These are phyloP conservation scores for Capsicum pubescens DNA, from an alignment of 257 asterid genomes.

Conservation along the genomic window DNA sequence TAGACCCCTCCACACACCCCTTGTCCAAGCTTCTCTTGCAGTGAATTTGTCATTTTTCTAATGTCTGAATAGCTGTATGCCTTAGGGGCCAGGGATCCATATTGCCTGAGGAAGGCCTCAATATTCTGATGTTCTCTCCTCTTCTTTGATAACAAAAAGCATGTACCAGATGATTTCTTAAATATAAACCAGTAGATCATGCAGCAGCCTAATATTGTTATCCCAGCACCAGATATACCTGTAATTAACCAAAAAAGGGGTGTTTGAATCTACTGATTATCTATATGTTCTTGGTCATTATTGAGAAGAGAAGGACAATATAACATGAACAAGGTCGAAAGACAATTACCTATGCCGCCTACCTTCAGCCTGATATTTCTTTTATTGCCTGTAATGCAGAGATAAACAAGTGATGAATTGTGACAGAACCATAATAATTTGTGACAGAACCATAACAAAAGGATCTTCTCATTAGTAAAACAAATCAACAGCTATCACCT, in stretches of 20 bases:
- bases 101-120: neutral
- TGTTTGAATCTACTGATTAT: neutral
- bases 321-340: slow-evolving; percentile 11
- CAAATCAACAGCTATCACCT: neutral
- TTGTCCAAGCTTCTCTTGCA: slow-evolving; percentile 36
- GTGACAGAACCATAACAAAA: neutral
- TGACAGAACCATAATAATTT: neutral
- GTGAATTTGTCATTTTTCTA: slow-evolving; percentile 28
- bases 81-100: slow-evolving; percentile 24
- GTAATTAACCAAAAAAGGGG: slow-evolving; percentile 4
- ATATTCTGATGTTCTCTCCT: neutral
- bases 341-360: slow-evolving; percentile 10
- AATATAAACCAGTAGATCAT: neutral
- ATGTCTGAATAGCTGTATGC: slow-evolving; percentile 24
- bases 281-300: neutral
- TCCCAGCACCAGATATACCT: slow-evolving; percentile 18
- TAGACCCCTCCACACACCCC: slow-evolving; percentile 39
- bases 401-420: slow-evolving; percentile 18
- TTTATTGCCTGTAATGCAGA: slow-evolving; percentile 24
- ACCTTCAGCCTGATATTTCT: neutral
- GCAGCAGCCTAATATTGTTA: neutral
- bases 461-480: slow-evolving; percentile 10
- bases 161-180: neutral
- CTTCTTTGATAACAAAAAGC: neutral
- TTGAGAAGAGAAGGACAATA: slow-evolving; percentile 1